phyloP scores from a whole-genome alignment of 2,329 filamentous ascomycete genomes.

The Pseudogymnoascus sp. region DNA sequence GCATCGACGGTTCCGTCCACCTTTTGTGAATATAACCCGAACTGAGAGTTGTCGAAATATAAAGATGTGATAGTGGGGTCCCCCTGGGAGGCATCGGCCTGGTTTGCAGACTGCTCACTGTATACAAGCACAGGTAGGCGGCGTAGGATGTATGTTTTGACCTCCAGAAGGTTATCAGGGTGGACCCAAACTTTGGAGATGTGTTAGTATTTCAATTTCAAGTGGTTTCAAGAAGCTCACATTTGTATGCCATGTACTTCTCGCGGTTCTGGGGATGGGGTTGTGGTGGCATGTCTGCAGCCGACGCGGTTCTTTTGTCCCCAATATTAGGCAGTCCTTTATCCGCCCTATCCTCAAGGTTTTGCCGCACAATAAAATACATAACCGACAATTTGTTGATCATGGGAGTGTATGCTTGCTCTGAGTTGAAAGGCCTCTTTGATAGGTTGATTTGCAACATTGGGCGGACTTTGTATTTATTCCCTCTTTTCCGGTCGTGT shows the following conservation, averaged over 20 bases:
- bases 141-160: constrained; percentile 90
- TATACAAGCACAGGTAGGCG: constrained; percentile 87
- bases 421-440: constrained; percentile 88
- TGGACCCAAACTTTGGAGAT: constrained; percentile 73
- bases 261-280: constrained; percentile 56
- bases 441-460: constrained; percentile 84
- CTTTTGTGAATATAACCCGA: constrained; percentile 80
- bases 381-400: constrained; percentile 87
- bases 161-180: constrained; percentile 86
- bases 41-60: constrained; percentile 86
- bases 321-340: constrained; percentile 26
- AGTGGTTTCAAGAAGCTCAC: constrained; percentile 36
- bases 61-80: constrained; percentile 91
- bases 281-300: constrained; percentile 29
- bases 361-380: constrained; percentile 89
- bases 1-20: constrained; percentile 67
- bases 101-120: constrained; percentile 76
- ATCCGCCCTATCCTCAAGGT: constrained; percentile 52
- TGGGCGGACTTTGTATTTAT: constrained; percentile 78
- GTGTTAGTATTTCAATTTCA: background rate
- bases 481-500: constrained; percentile 87
- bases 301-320: constrained; percentile 22
- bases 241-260: constrained; percentile 79
- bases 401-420: constrained; percentile 77
- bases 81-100: constrained; percentile 64